phyloP scores from a whole-genome alignment of 352 stramenopile species.

The Phytophthora melonis region DNA sequence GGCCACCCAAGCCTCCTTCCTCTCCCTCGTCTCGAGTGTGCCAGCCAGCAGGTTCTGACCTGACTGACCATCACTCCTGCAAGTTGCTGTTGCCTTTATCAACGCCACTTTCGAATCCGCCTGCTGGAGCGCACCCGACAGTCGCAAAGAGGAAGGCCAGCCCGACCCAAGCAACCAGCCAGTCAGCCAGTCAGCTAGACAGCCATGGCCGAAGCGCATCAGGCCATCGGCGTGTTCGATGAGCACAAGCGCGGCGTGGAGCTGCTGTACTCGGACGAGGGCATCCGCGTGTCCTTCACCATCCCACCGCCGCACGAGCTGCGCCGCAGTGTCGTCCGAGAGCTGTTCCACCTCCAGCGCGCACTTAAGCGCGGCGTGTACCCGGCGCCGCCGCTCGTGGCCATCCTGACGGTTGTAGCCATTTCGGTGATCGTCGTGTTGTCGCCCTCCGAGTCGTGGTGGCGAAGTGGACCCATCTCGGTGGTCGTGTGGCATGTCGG shows the following conservation, averaged over 20 bases:
- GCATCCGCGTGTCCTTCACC: constrained; percentile 85
- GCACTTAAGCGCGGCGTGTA: constrained; percentile 80
- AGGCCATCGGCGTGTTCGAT: constrained; percentile 86
- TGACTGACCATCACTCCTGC: constrained; percentile 30
- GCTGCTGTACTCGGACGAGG: constrained; percentile 86
- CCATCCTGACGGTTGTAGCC: constrained; percentile 62
- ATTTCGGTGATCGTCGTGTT: constrained; percentile 70
- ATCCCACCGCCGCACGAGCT: constrained; percentile 86
- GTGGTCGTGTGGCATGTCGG: constrained; percentile 82
- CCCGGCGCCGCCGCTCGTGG: constrained; percentile 72
- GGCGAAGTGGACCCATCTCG: constrained; percentile 79
- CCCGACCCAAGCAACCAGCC: neutral
- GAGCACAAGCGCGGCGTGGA: constrained; percentile 90
- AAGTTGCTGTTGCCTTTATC: constrained; percentile 27
- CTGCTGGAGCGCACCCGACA: neutral
- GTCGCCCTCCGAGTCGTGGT: constrained; percentile 85
- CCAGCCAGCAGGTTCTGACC: constrained; percentile 5
- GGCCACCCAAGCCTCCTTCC: neutral
- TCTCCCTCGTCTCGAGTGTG: neutral
- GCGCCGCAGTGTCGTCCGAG: constrained; percentile 65
- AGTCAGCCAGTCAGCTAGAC: neutral
- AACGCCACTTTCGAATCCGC: constrained; percentile 26
- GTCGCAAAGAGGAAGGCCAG: neutral
- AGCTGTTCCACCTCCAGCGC: constrained; percentile 78
- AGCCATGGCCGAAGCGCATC: constrained; percentile 87